Evolutionary conservation across 768 basidiomycete species (phyloP).

Genomic region (Lentinula sp.): DNA sequence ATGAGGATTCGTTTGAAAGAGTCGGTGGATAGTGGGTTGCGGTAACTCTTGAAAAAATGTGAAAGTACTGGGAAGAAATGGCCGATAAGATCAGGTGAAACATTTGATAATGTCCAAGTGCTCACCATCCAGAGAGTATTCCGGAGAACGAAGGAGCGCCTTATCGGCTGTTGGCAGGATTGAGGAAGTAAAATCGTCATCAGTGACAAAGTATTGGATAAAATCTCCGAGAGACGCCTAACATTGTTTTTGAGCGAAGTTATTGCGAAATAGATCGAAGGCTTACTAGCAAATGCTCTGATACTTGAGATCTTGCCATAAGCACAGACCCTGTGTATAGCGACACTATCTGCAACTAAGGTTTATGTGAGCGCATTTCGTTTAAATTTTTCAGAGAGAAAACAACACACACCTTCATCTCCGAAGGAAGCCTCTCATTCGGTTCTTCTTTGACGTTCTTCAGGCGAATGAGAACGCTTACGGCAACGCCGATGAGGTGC

Average conservation of each 20-base stretch:
- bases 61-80: slow-evolving; percentile 36
- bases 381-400: background rate
- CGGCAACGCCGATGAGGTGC: slow-evolving; percentile 58
- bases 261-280: background rate
- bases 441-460: slow-evolving; percentile 45
- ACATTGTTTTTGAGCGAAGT: background rate
- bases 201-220: slow-evolving; percentile 42
- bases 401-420: slow-evolving; percentile 34
- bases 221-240: slow-evolving; percentile 59
- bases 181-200: slow-evolving; percentile 41
- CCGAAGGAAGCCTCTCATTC: slow-evolving; percentile 34
- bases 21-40: slow-evolving; percentile 39
- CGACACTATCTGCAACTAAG: slow-evolving; percentile 49
- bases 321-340: slow-evolving; percentile 59
- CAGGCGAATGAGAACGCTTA: slow-evolving; percentile 67
- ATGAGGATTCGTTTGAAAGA: slow-evolving; percentile 49
- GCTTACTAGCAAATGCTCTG: slow-evolving; percentile 52
- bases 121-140: slow-evolving; percentile 45
- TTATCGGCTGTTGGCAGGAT: slow-evolving; percentile 77
- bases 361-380: background rate
- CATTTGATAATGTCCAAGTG: background rate
- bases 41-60: slow-evolving; percentile 52
- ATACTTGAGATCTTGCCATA: slow-evolving; percentile 59
- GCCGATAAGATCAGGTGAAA: too few species aligned
- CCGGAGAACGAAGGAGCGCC: slow-evolving; percentile 75